These are phyloP conservation scores for Phaeosphaeriaceae sp. DNA, from an alignment of 2,329 filamentous ascomycete genomes.

Conservation along the genomic window DNA sequence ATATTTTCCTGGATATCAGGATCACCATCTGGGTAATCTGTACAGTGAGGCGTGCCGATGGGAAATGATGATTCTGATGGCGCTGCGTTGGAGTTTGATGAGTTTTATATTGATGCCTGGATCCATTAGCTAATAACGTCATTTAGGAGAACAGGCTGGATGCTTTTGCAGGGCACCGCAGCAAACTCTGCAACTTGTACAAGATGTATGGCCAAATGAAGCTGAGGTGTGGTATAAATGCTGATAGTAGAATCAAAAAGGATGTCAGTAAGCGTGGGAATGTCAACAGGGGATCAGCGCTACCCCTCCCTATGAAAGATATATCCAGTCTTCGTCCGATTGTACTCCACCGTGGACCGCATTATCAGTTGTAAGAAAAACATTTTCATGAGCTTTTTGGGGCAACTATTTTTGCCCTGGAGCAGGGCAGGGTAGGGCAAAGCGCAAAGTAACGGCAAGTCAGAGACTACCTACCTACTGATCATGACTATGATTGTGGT, in stretches of 20 bases:
- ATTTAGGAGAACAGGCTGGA: neutral
- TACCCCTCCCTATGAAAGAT: neutral
- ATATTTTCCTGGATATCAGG: neutral
- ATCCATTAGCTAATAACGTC: slow-evolving; percentile 3
- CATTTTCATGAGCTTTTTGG: neutral
- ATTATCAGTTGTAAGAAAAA: too few relatives aligned
- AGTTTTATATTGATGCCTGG: slow-evolving; percentile 12
- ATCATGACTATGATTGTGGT: too few relatives aligned
- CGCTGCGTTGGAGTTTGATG: slow-evolving; percentile 16
- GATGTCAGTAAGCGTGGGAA: neutral
- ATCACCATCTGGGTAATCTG: neutral
- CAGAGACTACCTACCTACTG: too few relatives aligned
- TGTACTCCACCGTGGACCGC: too few relatives aligned
- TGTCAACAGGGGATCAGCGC: neutral
- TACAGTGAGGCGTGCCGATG: neutral
- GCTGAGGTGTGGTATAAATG: neutral
- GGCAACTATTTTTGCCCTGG: neutral
- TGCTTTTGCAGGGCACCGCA: too few relatives aligned
- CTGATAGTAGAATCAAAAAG: neutral
- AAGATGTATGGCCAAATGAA: neutral
- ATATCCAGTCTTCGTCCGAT: too few relatives aligned
- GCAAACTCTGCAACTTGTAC: too few relatives aligned
- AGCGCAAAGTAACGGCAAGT: too few relatives aligned
- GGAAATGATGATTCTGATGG: neutral
- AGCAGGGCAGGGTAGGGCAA: neutral